A percentile compares a stretch with the other conserved stretches of the same genome.
Conservation (phyloP, 202 grass and related monocot species). For the Schoenoplectus tabernaemontani region DNA sequence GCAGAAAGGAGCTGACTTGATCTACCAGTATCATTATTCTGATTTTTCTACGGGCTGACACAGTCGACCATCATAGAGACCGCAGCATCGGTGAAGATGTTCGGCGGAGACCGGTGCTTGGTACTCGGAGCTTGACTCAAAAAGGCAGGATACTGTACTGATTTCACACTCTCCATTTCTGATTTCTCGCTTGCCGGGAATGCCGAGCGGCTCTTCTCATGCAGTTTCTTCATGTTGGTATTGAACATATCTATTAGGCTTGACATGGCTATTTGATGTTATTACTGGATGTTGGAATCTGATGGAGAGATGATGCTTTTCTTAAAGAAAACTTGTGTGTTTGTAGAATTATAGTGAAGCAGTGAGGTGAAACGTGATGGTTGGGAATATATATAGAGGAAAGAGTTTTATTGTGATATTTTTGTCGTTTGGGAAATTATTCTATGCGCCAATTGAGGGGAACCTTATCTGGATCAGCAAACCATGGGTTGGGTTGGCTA, state of each 20-base stretch:
- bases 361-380: neutral
- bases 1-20: too few relatives aligned
- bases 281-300: too few relatives aligned
- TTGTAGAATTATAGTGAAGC: neutral
- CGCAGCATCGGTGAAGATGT: neutral
- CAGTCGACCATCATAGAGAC: conserved; percentile 6
- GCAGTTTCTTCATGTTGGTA: conserved; percentile 15
- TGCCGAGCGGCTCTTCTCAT: neutral
- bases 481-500: neutral
- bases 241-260: neutral
- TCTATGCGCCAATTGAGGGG: neutral
- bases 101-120: neutral
- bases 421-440: neutral
- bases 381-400: neutral
- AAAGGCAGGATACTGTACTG: neutral
- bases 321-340: neutral
- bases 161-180: conserved; percentile 3
- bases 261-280: conserved; percentile 6
- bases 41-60: conserved; percentile 5
- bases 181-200: neutral
- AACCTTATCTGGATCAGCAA: conserved; percentile 2
- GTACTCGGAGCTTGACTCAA: neutral
- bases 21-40: too few relatives aligned
- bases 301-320: neutral
- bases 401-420: neutral